Conservation (phyloP, 768 basidiomycete species). For the Floccularia luteovirens region DNA sequence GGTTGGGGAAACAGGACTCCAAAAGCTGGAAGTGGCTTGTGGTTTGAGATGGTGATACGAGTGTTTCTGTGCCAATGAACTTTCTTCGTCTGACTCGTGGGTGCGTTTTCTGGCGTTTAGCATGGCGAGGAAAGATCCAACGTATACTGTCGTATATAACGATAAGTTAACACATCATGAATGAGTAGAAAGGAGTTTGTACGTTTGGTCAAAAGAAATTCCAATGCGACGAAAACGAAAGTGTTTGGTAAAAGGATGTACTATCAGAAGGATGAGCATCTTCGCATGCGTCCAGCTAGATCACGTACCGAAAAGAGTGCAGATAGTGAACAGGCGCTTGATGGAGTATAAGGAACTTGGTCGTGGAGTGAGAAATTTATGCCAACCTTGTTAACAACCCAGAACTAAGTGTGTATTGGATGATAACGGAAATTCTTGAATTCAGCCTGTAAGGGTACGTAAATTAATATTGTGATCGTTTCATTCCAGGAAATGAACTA, state of each 20-base stretch:
- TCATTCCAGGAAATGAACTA: conserved; percentile 9
- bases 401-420: conserved; percentile 28
- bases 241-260: conserved; percentile 35
- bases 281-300: background rate
- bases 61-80: background rate
- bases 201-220: conserved; percentile 38
- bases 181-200: conserved; percentile 8
- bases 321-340: conserved; percentile 35
- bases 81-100: background rate
- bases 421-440: conserved; percentile 23
- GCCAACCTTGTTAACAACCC: conserved; percentile 30
- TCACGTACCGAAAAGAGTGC: conserved; percentile 31
- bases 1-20: conserved; percentile 10
- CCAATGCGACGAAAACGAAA: conserved; percentile 32
- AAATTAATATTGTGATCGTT: background rate
- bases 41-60: conserved; percentile 1
- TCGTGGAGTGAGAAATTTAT: background rate
- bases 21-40: conserved; percentile 14
- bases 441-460: conserved; percentile 15
- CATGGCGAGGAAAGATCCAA: conserved; percentile 39
- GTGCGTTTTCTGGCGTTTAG: conserved; percentile 32
- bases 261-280: conserved; percentile 11
- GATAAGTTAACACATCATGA: background rate
- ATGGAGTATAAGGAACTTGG: background rate
- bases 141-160: conserved; percentile 27